phyloP scores from a whole-genome alignment of 495 filamentous ascomycete species.

The Talaromyces adpressus region DNA sequence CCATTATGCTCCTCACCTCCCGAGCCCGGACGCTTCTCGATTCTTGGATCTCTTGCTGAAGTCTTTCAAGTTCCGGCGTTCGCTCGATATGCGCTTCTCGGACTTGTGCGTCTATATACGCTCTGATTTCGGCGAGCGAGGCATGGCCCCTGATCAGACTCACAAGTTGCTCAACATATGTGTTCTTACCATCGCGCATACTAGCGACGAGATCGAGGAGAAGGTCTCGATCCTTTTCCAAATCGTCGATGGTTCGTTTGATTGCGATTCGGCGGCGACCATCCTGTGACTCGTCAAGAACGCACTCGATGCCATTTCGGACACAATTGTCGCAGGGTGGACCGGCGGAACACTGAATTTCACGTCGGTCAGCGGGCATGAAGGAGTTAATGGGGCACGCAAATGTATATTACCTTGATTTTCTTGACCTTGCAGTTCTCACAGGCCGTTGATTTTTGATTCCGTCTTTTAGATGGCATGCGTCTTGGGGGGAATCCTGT shows the following conservation, averaged over 20 bases:
- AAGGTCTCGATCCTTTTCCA: constrained; percentile 24
- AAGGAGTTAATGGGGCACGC: background rate
- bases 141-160: constrained; percentile 29
- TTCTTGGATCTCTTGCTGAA: constrained; percentile 12
- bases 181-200: constrained; percentile 19
- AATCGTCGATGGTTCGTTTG: constrained; percentile 27
- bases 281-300: constrained; percentile 22
- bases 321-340: constrained; percentile 25
- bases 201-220: constrained; percentile 19
- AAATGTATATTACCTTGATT: background rate
- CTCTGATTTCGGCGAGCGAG: constrained; percentile 21
- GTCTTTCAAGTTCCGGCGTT: constrained; percentile 20
- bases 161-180: constrained; percentile 16
- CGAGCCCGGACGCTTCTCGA: constrained; percentile 8
- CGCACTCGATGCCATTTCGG: constrained; percentile 21
- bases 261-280: constrained; percentile 23
- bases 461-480: background rate
- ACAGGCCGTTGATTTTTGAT: background rate
- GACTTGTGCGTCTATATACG: constrained; percentile 21
- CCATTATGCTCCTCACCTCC: constrained; percentile 6
- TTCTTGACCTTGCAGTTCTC: background rate
- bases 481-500: background rate
- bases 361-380: background rate
- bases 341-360: constrained; percentile 17
- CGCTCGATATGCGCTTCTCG: constrained; percentile 17